Base-by-base conservation (phyloP, 106 monocot species). In the Allium cepa region DNA sequence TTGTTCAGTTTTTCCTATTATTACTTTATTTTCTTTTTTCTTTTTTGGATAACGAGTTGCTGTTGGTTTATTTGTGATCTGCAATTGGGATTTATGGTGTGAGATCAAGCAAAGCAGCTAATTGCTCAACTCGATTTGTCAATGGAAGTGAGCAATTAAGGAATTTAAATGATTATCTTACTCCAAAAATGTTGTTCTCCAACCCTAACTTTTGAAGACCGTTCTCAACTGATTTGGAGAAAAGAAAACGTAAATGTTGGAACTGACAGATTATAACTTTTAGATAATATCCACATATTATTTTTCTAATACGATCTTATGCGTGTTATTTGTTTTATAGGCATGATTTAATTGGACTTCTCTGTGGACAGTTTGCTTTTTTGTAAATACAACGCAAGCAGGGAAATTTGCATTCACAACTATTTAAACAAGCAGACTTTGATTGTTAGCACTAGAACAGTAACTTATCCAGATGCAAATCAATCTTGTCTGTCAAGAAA, bases 161-260 rank as follows among this genome's bases (percentile, higher is more conserved):
- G 56, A 59, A 71, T 60, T 2, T 83, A 14, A 84, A 90, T 53
- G 59, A 87, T 47, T 85, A 87, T 71, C 45, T 90, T 58, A 87
- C 80, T 27, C 82, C 84, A 9, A 9, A 1, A 15, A n/a, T 0
- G 0, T 76, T 67, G 87, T 51, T 90, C 11, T 81, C 79, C 7
- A 82, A 83, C 59, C 87, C 82, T 22, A 75, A 72, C 62, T 90
- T 90, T 60, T 72, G 79, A 62, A 71, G 94, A 36, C 67, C 90
- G n/a, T 94, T 87, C 64, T 94, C 84, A 18, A 83, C 77, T 49
- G 90, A 83, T 15, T 67, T 81, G n/a, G 70, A 81, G 87, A 84
- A 75, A 94, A 86, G 79, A 87, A 86, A 90, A 82, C 8, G 50
- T 65, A 22, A 18, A 67, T 76, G 1, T 7, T 4, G 46, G 18